phyloP scores from a whole-genome alignment of 2,329 filamentous ascomycete species.

The Botrytis galanthina region DNA sequence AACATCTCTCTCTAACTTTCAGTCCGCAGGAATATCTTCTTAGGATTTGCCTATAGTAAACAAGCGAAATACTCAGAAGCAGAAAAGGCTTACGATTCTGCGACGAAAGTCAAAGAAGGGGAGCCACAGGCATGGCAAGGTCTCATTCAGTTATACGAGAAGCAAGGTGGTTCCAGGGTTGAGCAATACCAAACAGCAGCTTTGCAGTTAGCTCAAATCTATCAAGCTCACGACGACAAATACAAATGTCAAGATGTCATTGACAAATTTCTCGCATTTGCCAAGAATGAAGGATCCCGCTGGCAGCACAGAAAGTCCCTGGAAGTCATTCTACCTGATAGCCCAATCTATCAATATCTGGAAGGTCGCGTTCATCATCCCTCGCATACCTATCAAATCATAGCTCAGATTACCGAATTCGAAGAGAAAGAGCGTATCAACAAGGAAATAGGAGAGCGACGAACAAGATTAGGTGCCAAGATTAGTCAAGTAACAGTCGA shows the following conservation, averaged over 20 bases:
- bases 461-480: conserved; percentile 81
- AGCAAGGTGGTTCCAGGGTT: conserved; percentile 66
- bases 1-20: conserved; percentile 17
- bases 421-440: conserved; percentile 91
- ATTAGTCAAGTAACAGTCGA: conserved; percentile 80
- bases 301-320: conserved; percentile 75
- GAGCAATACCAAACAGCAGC: conserved; percentile 72
- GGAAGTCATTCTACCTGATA: conserved; percentile 73
- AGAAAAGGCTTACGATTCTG: conserved; percentile 71
- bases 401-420: conserved; percentile 78
- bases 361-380: conserved; percentile 83
- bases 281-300: conserved; percentile 68
- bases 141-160: conserved; percentile 80
- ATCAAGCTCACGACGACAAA: conserved; percentile 62
- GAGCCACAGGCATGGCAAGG: conserved; percentile 92
- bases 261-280: conserved; percentile 76
- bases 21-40: conserved; percentile 68
- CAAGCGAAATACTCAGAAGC: conserved; percentile 68
- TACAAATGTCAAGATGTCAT: conserved; percentile 65
- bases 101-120: conserved; percentile 66
- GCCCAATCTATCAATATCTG: conserved; percentile 75
- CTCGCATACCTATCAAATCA: conserved; percentile 73
- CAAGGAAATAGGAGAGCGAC: conserved; percentile 80
- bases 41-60: conserved; percentile 82
- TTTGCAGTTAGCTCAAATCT: conserved; percentile 71